A percentile compares a stretch with the other conserved stretches of the same genome.
phyloP scores from a whole-genome alignment of 805 yeast species.

The Yarrowia hollandica region DNA sequence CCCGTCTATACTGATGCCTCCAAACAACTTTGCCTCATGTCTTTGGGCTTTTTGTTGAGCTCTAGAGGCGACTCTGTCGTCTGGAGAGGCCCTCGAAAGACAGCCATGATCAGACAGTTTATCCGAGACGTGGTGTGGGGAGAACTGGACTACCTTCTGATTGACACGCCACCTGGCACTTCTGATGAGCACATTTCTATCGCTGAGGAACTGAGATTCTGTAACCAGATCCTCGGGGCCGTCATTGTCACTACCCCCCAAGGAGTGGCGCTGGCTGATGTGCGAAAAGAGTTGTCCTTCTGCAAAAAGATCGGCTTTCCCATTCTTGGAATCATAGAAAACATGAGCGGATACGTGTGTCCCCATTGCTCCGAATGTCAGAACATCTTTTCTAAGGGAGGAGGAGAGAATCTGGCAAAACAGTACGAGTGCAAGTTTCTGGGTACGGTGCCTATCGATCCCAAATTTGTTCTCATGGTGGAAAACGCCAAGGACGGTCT shows the following conservation, averaged over 20 bases:
- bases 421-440: constrained; percentile 63
- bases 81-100: constrained; percentile 98
- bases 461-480: constrained; percentile 82
- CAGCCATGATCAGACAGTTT: constrained; percentile 96
- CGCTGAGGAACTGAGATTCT: constrained; percentile 70
- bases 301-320: constrained; percentile 81
- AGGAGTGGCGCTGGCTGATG: constrained; percentile 89
- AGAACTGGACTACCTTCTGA: constrained; percentile 66
- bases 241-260: constrained; percentile 97
- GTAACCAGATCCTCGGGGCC: constrained; percentile 62
- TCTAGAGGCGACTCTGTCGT: constrained; percentile 89
- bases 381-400: constrained; percentile 89
- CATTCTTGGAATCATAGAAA: constrained; percentile 85
- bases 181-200: constrained; percentile 97
- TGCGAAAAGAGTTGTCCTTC: constrained; percentile 87
- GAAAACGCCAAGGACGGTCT: constrained; percentile 52
- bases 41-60: constrained; percentile 81
- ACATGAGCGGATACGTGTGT: constrained; percentile 95
- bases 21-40: constrained; percentile 66
- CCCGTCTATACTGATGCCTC: constrained; percentile 64
- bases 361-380: constrained; percentile 89
- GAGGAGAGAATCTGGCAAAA: constrained; percentile 74
- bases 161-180: constrained; percentile 99
- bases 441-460: constrained; percentile 92
- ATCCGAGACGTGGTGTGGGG: constrained; percentile 92